phyloP scores from a whole-genome alignment of 1,284 basidiomycete genomes.

The Mycosarcoma mackinlayi region DNA sequence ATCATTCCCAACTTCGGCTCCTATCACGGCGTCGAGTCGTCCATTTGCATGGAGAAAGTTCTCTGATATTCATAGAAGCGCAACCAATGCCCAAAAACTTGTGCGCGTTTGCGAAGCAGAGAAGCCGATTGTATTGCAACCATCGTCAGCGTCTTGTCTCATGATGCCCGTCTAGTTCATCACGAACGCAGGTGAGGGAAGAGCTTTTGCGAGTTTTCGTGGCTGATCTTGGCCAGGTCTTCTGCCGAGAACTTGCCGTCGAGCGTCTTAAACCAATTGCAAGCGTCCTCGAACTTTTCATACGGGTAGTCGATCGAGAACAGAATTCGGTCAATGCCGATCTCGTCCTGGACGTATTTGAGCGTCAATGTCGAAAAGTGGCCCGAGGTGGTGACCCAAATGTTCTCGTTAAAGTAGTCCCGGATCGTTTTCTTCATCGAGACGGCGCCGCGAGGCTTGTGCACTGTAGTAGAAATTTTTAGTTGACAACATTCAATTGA shows the following conservation, averaged over 20 bases:
- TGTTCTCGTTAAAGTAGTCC: conserved; percentile 61
- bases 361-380: conserved; percentile 58
- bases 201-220: conserved; percentile 47
- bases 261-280: conserved; percentile 62
- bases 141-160: no score
- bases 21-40: conserved; percentile 28
- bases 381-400: conserved; percentile 63
- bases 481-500: no score
- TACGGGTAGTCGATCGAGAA: conserved; percentile 69
- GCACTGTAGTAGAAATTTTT: conserved; percentile 30
- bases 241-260: conserved; percentile 34
- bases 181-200: conserved; percentile 39
- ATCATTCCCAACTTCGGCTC: conserved; percentile 41
- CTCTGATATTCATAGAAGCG: not conserved
- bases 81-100: not conserved
- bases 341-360: conserved; percentile 56
- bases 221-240: conserved; percentile 47
- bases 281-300: conserved; percentile 66
- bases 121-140: no score
- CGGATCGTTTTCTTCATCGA: conserved; percentile 55
- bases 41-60: conserved; percentile 39
- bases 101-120: no score
- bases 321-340: conserved; percentile 66
- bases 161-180: not conserved
- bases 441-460: conserved; percentile 56